A percentile compares a stretch with the other conserved stretches of the same genome.
Evolutionary conservation across 139 green algal genomes (phyloP).

Genomic region (Chlamydomonas sp.): DNA sequence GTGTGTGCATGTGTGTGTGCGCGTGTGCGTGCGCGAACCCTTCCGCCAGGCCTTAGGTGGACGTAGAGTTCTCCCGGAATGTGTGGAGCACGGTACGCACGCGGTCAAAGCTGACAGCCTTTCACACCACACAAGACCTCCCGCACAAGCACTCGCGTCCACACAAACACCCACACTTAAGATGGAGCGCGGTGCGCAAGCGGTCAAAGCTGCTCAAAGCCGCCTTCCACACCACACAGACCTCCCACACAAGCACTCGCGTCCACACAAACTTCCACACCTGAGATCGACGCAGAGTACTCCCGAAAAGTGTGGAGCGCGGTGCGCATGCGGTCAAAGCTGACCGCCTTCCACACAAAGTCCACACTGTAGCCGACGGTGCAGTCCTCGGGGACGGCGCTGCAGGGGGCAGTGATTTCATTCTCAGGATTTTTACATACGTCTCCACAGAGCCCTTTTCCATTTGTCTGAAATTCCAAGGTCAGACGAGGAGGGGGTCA

Average conservation of each 20-base stretch:
- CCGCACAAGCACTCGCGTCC: too few relatives aligned
- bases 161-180: conserved; percentile 5
- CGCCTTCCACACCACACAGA: neutral
- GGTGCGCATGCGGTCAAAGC: conserved; percentile 85
- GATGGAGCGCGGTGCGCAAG: conserved; percentile 82
- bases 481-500: too few relatives aligned
- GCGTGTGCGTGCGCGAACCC: too few relatives aligned
- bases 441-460: too few relatives aligned
- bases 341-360: conserved; percentile 88
- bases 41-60: too few relatives aligned
- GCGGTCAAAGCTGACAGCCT: conserved; percentile 82
- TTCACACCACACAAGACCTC: too few relatives aligned
- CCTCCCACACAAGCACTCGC: conserved; percentile 13
- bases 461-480: too few relatives aligned
- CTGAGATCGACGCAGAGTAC: conserved; percentile 76
- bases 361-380: conserved; percentile 80
- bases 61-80: conserved; percentile 85
- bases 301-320: conserved; percentile 82
- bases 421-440: too few relatives aligned
- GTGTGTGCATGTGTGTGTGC: too few relatives aligned
- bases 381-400: conserved; percentile 58
- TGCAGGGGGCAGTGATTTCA: too few relatives aligned
- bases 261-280: too few relatives aligned
- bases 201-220: conserved; percentile 73
- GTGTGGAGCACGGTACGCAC: conserved; percentile 79